Evolutionary conservation across 768 basidiomycete genomes (phyloP), one percentile per base, ranked within the genome.

Genomic region (Leccinum boreale): DNA sequence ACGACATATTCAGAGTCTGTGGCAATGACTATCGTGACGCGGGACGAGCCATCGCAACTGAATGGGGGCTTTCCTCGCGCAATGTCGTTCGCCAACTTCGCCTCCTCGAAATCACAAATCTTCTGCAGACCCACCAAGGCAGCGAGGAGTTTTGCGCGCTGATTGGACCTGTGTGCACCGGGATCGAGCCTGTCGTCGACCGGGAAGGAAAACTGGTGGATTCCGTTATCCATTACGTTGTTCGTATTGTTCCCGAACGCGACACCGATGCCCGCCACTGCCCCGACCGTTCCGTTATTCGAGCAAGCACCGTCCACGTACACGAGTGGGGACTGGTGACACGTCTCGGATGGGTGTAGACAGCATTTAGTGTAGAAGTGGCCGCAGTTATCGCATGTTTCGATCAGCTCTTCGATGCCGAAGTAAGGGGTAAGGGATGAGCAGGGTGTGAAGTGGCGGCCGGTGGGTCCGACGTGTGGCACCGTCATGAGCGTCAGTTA

Each of bases 81-180:
- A 19, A n/a, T 19, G 9, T 42, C 17, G 17, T 42, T 19, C 39
- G 14, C 39, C 17, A 42, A 8, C 39, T 3, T 19, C 21, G 1
- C 26, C 23, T 68, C 70, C 71, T 26, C 35, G 26, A 8, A 62
- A 65, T 24, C 69, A 55, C 69, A 71, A 69, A 57, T 53, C 1
- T 31, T 73, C 67, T 3, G 67, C 69, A 36, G 70, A 67, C 53
- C 53, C 5, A 26, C 44, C 29, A 53, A 7, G 8, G 42, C 53
- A 31, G 53, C 53, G 6, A 53, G 53, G 21, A 53, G 53, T 24
- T 53, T 44, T 5, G 44, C 53, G 6, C 53, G 53, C 7, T 53
- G 53, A 11, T 21, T 53, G 14, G 53, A 47, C 44, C 44, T 45
- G 19, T 14, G 23, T 4, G 10, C 28, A 21, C 21, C 15, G 14